Evolutionary conservation across 1,139 yeast genomes (phyloP), one percentile per base, ranked within the genome.

Genomic region (Scheffersomyces cryptocercus): DNA sequence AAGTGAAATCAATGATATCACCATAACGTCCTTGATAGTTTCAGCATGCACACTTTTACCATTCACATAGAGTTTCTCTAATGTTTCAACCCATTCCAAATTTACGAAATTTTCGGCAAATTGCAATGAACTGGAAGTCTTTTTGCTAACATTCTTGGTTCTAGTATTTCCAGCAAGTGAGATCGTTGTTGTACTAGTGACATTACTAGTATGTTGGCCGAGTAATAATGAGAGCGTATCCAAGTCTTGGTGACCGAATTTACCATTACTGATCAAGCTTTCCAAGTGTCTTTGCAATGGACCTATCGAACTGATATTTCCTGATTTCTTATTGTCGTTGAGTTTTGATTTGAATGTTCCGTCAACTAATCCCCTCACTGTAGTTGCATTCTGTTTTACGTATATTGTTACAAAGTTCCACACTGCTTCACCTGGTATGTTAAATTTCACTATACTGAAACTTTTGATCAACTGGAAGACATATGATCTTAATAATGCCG

Each of bases 371-470:
- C 75, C 70, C 40, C 88, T 66, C 0, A 84, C 82, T 0, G 66
- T 50, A 1, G 67, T 55, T 0, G 78, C 59, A 45, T 82, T 79
- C 15, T 71, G 68, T 9, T 64, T 61, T 1, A 73, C 73, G 55
- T 84, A 86, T 2, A 82, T 66, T 39, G 68, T 72, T 9, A 80
- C 70, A 46, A 85, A 76, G 50, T 84, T 66, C 93, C 93, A 86
- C 0, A 81, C 59, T 1, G 81, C 63, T 37, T 77, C 84, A 4
- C 87, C 86, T 15, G 73, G 70, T 12, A 85, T 59, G 43, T 77
- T 82, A 44, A 84, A 65, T 48, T 77, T 76, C 28, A 81, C 67
- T 29, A 83, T 59, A 38, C 88, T 85, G 51, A 76, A 73, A 32
- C 61, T 61, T 49, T 77, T 77, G 28, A 85, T 64, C 45, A 81